Evolutionary conservation across 768 basidiomycete genomes (phyloP), one percentile per base, ranked within the genome.

Genomic region (Tubosaeta sp.): DNA sequence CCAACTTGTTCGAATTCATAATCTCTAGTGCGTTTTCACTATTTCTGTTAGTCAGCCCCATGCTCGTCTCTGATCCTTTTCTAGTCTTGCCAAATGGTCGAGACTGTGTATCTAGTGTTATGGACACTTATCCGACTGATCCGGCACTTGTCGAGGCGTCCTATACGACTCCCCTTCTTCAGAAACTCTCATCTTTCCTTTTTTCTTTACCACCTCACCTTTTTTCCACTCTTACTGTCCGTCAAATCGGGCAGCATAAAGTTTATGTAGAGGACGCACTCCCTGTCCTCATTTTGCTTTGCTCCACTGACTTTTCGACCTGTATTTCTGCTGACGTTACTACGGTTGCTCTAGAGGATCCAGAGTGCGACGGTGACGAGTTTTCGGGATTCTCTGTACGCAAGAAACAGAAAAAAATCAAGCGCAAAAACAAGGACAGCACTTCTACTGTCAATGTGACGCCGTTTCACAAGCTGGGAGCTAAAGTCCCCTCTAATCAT

Each of bases 81-180:
- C 5, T 5, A 67, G 68, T 52, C 33, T 52, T 52, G 46, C 51
- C 59, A 27, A 48, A 29, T 14, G 46, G 38, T n/a, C 41, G 33
- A 27, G 12, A 25, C 22, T 13, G 72, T 22, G 51, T 59, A 34
- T 17, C 26, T 29, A 69, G 61, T 62, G 67, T 77, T 27, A 13
- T 75, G 16, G 57, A 64, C 17, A 46, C 55, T 19, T 75, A 72
- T 48, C 75, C 74, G 3, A 48, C 43, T 1, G 59, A 58, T 33
- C 53, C 63, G 13, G 56, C 58, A 12, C 58, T 51, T n/a, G 59
- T 69, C 44, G 51, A 46, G 16, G 8, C 37, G 5, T 72, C 72
- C 3, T 51, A 19, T 29, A 50, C 60, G 17, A 45, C 31, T 27
- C 52, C 38, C 16, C 48, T 74, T 22, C 54, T 74, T 31, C 52